Evolutionary conservation across 805 yeast genomes (phyloP).

Genomic region (Candida vaughaniae): DNA sequence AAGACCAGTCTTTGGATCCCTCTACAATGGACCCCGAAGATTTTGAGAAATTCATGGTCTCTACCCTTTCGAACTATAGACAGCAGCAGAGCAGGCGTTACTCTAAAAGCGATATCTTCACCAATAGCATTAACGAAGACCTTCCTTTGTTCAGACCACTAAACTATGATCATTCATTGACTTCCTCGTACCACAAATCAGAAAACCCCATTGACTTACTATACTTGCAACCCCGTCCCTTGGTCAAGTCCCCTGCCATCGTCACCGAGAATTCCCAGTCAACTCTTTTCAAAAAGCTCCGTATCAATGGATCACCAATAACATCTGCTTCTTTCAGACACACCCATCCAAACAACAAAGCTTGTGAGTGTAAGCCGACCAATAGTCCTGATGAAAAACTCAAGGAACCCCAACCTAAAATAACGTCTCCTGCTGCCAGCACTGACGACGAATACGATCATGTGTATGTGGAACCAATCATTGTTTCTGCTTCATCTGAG

Average conservation of each 20-base stretch:
- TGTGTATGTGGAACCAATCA: constrained; percentile 4
- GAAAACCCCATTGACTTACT: constrained; percentile 18
- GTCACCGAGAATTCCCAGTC: constrained; percentile 33
- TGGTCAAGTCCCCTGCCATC: constrained; percentile 35
- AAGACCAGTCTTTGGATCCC: no score
- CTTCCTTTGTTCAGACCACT: constrained; percentile 10
- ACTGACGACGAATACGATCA: constrained; percentile 11
- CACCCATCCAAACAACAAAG: not conserved
- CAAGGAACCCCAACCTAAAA: not conserved
- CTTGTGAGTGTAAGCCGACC: constrained; percentile 7
- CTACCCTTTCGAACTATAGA: constrained; percentile 33
- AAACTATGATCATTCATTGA: constrained; percentile 11
- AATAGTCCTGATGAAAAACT: not conserved
- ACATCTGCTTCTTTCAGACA: constrained; percentile 21
- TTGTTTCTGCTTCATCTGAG: constrained; percentile 10
- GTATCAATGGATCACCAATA: constrained; percentile 39
- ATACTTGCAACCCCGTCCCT: constrained; percentile 8
- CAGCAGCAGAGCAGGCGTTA: constrained; percentile 20
- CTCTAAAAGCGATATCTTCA: constrained; percentile 11
- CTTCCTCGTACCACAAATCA: constrained; percentile 14
- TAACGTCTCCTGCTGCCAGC: not conserved
- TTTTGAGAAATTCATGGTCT: constrained; percentile 34
- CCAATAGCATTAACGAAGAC: constrained; percentile 7
- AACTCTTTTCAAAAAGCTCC: constrained; percentile 41
- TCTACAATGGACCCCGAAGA: no score